Percentiles rank a stretch among this genome's conserved stretches.
Evolutionary conservation across 306 rosid species (phyloP).

Genomic region (Prunus padus): DNA sequence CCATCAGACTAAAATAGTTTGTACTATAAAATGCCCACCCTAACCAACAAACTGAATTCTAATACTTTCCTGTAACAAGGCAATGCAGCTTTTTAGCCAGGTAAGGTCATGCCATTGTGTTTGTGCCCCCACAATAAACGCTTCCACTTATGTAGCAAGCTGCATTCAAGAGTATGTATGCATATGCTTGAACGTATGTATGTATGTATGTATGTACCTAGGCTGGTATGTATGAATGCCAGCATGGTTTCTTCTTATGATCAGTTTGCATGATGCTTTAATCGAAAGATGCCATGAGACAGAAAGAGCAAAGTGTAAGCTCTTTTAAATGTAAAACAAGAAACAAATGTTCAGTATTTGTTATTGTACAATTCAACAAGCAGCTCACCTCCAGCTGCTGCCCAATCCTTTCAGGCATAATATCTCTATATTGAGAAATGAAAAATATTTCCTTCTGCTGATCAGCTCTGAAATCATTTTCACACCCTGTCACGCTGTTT

Average conservation of each 20-base stretch:
- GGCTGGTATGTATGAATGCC: not conserved
- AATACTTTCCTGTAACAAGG: not conserved
- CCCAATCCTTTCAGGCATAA: not conserved
- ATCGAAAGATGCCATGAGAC: not conserved
- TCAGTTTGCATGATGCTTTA: not conserved
- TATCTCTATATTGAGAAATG: not conserved
- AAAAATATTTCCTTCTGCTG: not conserved
- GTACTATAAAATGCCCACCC: not conserved
- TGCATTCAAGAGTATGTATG: no score
- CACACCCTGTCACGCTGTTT: not conserved
- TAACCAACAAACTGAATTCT: not conserved
- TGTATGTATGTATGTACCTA: no score
- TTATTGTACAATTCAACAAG: slow-evolving; percentile 1
- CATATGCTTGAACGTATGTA: no score
- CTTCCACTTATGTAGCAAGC: not conserved
- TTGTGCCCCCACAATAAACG: no score
- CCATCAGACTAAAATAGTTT: no score
- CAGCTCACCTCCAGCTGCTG: slow-evolving; percentile 2
- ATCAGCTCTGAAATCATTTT: not conserved
- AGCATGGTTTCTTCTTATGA: not conserved
- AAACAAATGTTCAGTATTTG: not conserved
- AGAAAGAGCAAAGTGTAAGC: not conserved
- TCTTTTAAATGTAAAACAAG: not conserved
- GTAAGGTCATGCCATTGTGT: no score
- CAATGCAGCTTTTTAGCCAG: no score